Evolutionary conservation across 1,284 basidiomycete genomes (phyloP).

Genomic region (Peniophora sp.): DNA sequence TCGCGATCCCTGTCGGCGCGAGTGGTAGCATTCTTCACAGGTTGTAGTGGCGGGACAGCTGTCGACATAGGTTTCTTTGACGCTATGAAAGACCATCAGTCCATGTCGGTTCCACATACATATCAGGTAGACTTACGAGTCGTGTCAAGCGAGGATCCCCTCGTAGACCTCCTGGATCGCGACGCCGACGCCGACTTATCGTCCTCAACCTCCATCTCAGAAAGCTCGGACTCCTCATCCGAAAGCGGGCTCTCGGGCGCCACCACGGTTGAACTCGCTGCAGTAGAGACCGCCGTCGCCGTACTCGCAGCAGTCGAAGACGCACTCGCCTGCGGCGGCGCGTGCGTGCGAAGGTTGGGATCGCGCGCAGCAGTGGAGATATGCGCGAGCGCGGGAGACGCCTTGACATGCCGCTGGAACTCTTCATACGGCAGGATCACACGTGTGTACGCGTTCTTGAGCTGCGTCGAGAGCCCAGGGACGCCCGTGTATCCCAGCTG

Average conservation of each 20-base stretch:
- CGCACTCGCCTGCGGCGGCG: slow-evolving; percentile 26
- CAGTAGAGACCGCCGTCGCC: too few relatives aligned
- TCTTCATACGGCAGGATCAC: slow-evolving; percentile 94
- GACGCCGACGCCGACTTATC: slow-evolving; percentile 4
- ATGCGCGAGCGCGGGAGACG: slow-evolving; percentile 41
- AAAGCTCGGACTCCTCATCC: slow-evolving; percentile 52
- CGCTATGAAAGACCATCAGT: not conserved
- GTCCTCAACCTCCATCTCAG: slow-evolving; percentile 52
- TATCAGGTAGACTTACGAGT: slow-evolving; percentile 4
- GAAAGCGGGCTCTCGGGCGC: slow-evolving; percentile 51
- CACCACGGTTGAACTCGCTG: too few relatives aligned
- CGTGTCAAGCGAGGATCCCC: slow-evolving; percentile 1
- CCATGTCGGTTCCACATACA: too few relatives aligned
- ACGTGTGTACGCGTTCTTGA: slow-evolving; percentile 84
- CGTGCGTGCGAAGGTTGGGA: slow-evolving; percentile 33
- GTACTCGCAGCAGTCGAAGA: slow-evolving; percentile 2
- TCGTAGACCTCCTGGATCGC: not conserved
- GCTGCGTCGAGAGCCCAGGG: slow-evolving; percentile 77
- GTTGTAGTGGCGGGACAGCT: slow-evolving; percentile 1
- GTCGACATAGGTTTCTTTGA: slow-evolving; percentile 8
- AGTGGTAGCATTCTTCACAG: slow-evolving; percentile 2
- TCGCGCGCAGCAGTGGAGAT: slow-evolving; percentile 15
- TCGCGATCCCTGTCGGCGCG: not conserved
- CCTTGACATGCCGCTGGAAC: slow-evolving; percentile 74
- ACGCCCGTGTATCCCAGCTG: slow-evolving; percentile 77